Evolutionary conservation across 768 basidiomycete species (phyloP), one percentile per base, ranked within the genome.

Genomic region (Tylopilus rubrobrunneus): DNA sequence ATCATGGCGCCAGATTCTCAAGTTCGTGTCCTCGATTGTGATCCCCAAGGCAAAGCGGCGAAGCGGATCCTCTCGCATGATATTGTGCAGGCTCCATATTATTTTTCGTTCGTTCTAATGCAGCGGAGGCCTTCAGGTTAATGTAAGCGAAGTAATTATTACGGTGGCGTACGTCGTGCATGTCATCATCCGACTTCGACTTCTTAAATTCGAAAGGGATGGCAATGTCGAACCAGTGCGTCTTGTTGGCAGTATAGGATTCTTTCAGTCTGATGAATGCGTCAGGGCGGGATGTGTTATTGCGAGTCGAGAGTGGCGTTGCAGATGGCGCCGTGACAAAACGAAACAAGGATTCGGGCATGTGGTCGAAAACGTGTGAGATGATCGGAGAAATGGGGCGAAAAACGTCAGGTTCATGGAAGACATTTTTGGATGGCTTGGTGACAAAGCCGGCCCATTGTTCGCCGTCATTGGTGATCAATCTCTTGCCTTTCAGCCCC

Each of bases 31-130:
- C n/a, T n/a, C n/a, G n/a, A n/a, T n/a, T n/a, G n/a, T n/a, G n/a
- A n/a, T n/a, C n/a, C n/a, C n/a, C n/a, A n/a, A n/a, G n/a, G n/a
- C n/a, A n/a, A n/a, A n/a, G n/a, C n/a, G 33, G 33, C 11, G 12
- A 33, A 62, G 51, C 0, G 62, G 64, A 42, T 72, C 71, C 33
- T 62, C 53, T 1, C 55, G 52, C 64, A 73, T 68, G 34, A 62
- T 58, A n/a, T 64, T 52, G 23, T 61, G 57, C 25, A 67, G 45
- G 45, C 58, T 63, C 66, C 64, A 67, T 12, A 72, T 48, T 1
- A 68, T 55, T 53, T 72, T 60, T 7, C 3, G 1, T 45, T 55
- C 29, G n/a, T 62, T 52, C 61, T 62, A 6, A 25, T 21, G 17
- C 3, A 47, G 48, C 5, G 42, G 40, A 9, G 1, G 10, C 34